Conservation (phyloP, 1,284 basidiomycete species). For the Lentinus polychrous region DNA sequence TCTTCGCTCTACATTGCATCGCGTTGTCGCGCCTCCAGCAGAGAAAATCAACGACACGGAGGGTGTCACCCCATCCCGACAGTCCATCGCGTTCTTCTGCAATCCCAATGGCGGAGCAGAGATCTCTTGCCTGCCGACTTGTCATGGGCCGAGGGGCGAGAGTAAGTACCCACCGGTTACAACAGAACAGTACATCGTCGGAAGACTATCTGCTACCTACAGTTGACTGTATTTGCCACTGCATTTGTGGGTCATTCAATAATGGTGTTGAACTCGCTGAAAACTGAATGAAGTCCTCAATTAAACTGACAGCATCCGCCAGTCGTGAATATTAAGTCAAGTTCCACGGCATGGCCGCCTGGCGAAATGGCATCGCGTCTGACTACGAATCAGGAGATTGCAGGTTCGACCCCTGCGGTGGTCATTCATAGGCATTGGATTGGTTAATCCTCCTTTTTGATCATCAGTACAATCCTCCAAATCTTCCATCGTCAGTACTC, state of each 20-base stretch:
- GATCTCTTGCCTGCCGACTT: slow-evolving; percentile 71
- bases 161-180: slow-evolving; percentile 63
- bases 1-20: slow-evolving; percentile 73
- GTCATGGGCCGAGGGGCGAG: slow-evolving; percentile 38
- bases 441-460: too few relatives aligned
- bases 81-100: slow-evolving; percentile 85
- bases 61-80: slow-evolving; percentile 55
- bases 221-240: too few relatives aligned
- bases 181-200: slow-evolving; percentile 73
- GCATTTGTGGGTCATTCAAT: too few relatives aligned
- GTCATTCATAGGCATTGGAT: too few relatives aligned
- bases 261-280: too few relatives aligned
- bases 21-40: slow-evolving; percentile 68
- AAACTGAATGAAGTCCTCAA: too few relatives aligned
- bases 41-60: slow-evolving; percentile 42
- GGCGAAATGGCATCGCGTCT: slow-evolving; percentile 79
- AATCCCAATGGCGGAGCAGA: slow-evolving; percentile 71
- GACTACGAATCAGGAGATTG: slow-evolving; percentile 62
- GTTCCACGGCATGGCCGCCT: slow-evolving; percentile 40
- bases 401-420: slow-evolving; percentile 26
- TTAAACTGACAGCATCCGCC: too few relatives aligned
- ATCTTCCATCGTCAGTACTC: too few relatives aligned
- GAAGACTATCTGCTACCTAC: slow-evolving; percentile 59
- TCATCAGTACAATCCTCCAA: too few relatives aligned
- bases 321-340: too few relatives aligned